These are phyloP conservation scores for Aspergillus ochraceus DNA, from an alignment of 2,329 filamentous ascomycete genomes.

Conservation along the genomic window DNA sequence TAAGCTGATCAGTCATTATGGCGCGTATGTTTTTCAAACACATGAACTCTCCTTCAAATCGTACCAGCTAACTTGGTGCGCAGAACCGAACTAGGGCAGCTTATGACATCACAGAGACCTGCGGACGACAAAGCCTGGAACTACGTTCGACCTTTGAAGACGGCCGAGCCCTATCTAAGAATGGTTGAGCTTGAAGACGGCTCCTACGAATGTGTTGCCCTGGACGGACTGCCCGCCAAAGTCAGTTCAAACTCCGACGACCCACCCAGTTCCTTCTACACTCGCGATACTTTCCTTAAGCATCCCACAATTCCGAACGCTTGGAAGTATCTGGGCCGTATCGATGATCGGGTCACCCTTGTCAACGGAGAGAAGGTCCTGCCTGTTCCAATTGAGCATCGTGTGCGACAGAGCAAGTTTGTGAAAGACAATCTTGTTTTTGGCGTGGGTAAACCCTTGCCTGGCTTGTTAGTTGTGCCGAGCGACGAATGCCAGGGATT, in stretches of 20 bases:
- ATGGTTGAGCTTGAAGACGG: constrained; percentile 13
- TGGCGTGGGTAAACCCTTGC: constrained; percentile 53
- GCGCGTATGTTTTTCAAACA: constrained; percentile 45
- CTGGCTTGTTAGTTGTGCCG: constrained; percentile 55
- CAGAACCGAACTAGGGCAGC: constrained; percentile 61
- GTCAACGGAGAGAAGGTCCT: constrained; percentile 54
- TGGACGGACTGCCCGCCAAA: constrained; percentile 40
- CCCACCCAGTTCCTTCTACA: constrained; percentile 50
- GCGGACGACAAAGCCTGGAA: constrained; percentile 60
- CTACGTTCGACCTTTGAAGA: constrained; percentile 49
- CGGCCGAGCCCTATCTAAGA: no score
- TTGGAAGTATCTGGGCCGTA: constrained; percentile 50
- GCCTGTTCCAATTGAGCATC: constrained; percentile 53
- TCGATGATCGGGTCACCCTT: constrained; percentile 50
- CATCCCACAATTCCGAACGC: constrained; percentile 44
- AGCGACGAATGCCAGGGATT: constrained; percentile 42
- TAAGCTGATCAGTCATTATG: constrained; percentile 58
- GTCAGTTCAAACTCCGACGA: constrained; percentile 42
- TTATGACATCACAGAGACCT: constrained; percentile 61
- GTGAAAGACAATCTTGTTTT: constrained; percentile 61
- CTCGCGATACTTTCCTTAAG: constrained; percentile 50
- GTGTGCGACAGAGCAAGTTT: constrained; percentile 52
- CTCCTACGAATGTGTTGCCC: constrained; percentile 36
- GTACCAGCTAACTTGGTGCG: neutral
- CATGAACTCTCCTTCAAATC: neutral